phyloP scores from a whole-genome alignment of 1,284 basidiomycete species.

The Heterobasidion annosum region DNA sequence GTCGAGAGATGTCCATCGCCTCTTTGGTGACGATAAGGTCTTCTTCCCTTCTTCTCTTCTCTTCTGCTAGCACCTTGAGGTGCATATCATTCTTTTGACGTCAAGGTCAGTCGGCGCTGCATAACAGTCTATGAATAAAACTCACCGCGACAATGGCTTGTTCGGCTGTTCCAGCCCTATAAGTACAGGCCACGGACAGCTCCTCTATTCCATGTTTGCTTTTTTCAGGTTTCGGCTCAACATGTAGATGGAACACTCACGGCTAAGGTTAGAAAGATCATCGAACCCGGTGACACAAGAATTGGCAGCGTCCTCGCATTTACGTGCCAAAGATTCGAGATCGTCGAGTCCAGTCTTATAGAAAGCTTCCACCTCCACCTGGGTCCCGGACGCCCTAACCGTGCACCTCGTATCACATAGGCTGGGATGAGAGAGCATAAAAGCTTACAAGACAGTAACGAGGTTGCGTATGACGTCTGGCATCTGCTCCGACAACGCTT shows the following conservation, averaged over 20 bases:
- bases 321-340: background rate
- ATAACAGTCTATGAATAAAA: background rate
- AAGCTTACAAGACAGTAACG: conserved; percentile 4
- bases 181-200: conserved; percentile 1
- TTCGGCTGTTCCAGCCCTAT: conserved; percentile 1
- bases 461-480: conserved; percentile 6
- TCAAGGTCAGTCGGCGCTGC: background rate
- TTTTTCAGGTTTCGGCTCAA: background rate
- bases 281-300: background rate
- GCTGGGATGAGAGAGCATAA: background rate
- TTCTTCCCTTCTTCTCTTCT: background rate
- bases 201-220: background rate
- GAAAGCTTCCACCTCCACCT: background rate
- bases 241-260: background rate
- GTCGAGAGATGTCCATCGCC: background rate
- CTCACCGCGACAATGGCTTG: conserved; percentile 1
- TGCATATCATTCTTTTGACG: background rate
- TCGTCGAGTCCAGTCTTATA: conserved; percentile 1
- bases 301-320: conserved; percentile 1
- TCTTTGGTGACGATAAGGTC: background rate
- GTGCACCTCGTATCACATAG: background rate
- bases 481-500: conserved; percentile 6
- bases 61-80: conserved; percentile 1
- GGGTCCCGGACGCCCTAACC: background rate
- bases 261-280: background rate